phyloP scores from a whole-genome alignment of 2,329 filamentous ascomycete species.

The Colletotrichum scovillei region DNA sequence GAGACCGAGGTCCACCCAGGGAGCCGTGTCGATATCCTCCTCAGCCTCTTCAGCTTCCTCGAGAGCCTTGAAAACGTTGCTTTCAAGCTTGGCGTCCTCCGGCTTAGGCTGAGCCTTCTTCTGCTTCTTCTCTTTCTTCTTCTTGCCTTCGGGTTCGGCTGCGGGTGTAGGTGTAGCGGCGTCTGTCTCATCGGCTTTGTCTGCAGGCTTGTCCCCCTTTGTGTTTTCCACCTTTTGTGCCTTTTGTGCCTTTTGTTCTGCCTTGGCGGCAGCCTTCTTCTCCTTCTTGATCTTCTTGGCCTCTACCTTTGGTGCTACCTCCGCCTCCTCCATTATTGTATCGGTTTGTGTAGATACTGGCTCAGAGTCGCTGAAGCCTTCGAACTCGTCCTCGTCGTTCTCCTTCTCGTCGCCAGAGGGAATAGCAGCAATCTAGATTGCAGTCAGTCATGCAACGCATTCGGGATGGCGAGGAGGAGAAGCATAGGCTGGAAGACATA shows the following conservation, averaged over 20 bases:
- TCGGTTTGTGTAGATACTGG: conserved; percentile 38
- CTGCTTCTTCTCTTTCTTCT: conserved; percentile 44
- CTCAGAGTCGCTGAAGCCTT: conserved; percentile 70
- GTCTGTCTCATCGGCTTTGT: not conserved
- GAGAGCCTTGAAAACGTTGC: conserved; percentile 67
- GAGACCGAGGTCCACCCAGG: conserved; percentile 81
- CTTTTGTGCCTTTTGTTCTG: conserved; percentile 41
- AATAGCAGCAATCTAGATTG: not conserved
- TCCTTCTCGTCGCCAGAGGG: conserved; percentile 28
- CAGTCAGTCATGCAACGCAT: not conserved
- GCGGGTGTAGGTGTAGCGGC: not conserved
- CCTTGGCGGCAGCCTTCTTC: conserved; percentile 41
- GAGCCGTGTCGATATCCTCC: conserved; percentile 77
- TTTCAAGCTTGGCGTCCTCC: conserved; percentile 53
- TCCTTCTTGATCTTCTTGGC: conserved; percentile 43
- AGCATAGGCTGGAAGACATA: conserved; percentile 43
- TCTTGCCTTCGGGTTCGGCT: conserved; percentile 39
- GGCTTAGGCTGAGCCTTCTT: conserved; percentile 45
- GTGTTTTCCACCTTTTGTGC: not conserved
- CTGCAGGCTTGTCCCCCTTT: conserved; percentile 37
- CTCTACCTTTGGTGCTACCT: conserved; percentile 40
- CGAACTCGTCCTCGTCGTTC: conserved; percentile 68
- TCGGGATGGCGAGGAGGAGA: not conserved
- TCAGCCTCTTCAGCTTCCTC: conserved; percentile 67
- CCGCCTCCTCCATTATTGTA: conserved; percentile 43